phyloP scores from a whole-genome alignment of 768 basidiomycete genomes.

The Mycena olivaceomarginata region DNA sequence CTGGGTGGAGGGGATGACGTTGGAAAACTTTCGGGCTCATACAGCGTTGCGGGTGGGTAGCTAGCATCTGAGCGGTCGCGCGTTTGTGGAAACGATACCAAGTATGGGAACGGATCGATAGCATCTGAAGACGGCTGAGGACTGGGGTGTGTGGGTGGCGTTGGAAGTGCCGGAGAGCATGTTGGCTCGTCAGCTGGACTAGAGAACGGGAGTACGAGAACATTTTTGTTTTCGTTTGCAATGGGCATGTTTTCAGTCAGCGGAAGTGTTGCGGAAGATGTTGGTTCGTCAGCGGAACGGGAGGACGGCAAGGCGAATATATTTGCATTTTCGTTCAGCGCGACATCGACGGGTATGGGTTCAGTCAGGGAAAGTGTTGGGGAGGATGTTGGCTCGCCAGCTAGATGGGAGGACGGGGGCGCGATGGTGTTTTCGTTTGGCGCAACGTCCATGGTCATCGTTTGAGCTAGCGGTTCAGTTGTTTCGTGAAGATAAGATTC shows the following conservation, averaged over 20 bases:
- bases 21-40: slow-evolving; percentile 26
- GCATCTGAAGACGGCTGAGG: slow-evolving; percentile 6
- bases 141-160: slow-evolving; percentile 10
- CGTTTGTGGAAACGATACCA: not conserved
- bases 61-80: slow-evolving; percentile 4
- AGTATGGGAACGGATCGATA: not conserved
- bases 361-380: too few relatives aligned
- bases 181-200: slow-evolving; percentile 19
- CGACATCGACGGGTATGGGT: too few relatives aligned
- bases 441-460: not conserved
- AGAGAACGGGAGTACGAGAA: slow-evolving; percentile 21
- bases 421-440: not conserved
- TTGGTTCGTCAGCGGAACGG: too few relatives aligned
- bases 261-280: not conserved
- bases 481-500: not conserved
- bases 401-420: too few relatives aligned
- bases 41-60: not conserved
- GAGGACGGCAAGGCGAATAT: too few relatives aligned
- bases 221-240: slow-evolving; percentile 2
- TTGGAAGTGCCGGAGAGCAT: slow-evolving; percentile 11
- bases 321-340: too few relatives aligned
- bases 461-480: slow-evolving; percentile 1
- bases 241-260: slow-evolving; percentile 3
- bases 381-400: too few relatives aligned
- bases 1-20: slow-evolving; percentile 56